Conservation (phyloP, 306 rosid genomes). For the Lotus japonicus region DNA sequence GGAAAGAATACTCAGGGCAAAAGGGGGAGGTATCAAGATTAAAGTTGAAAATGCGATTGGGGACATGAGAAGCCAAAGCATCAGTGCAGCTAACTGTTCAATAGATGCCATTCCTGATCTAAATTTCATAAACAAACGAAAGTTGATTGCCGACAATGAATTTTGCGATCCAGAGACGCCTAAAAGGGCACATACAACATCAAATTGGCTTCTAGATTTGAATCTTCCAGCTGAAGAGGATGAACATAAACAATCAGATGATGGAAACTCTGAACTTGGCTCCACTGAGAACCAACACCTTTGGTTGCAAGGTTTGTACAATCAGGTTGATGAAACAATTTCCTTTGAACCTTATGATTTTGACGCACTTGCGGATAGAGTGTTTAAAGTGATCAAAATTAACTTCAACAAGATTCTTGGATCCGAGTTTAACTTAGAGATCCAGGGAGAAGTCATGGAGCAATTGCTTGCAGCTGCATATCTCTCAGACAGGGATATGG, state of each 20-base stretch:
- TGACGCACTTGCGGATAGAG: constrained; percentile 50
- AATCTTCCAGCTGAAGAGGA: constrained; percentile 82
- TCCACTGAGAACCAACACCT: constrained; percentile 37
- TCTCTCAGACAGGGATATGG: constrained; percentile 38
- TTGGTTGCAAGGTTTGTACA: constrained; percentile 64
- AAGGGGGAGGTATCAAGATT: constrained; percentile 48
- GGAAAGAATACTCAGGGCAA: constrained; percentile 52
- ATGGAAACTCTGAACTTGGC: constrained; percentile 34
- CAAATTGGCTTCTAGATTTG: constrained; percentile 60
- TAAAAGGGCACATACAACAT: constrained; percentile 60
- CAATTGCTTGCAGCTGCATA: constrained; percentile 69
- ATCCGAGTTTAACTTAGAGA: constrained; percentile 39
- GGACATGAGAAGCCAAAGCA: constrained; percentile 33
- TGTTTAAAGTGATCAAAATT: constrained; percentile 38
- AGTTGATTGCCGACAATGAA: constrained; percentile 40
- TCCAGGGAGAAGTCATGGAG: constrained; percentile 54
- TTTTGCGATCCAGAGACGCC: constrained; percentile 37
- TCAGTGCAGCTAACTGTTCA: constrained; percentile 23
- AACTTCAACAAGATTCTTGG: constrained; percentile 47
- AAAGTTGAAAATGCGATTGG: constrained; percentile 37
- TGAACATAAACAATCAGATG: constrained; percentile 29
- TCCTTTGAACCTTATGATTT: constrained; percentile 69
- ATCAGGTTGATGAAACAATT: constrained; percentile 53
- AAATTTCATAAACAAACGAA: constrained; percentile 59
- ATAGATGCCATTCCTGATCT: constrained; percentile 31